Evolutionary conservation across 805 yeast species (phyloP).

Genomic region (Ogataea thermomethanolica): DNA sequence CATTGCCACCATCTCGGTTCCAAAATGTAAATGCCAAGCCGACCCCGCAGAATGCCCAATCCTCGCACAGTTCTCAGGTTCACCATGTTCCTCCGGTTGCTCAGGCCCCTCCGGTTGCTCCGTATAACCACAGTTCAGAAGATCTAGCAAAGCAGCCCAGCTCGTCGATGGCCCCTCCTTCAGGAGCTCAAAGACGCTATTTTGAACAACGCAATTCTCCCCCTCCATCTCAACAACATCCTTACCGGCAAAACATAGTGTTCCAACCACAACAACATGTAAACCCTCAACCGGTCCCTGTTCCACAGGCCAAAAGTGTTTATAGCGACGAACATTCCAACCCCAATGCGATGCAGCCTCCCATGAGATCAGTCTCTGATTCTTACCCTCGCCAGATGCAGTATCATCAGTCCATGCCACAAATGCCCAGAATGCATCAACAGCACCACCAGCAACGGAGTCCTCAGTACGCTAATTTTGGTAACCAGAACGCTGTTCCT

Average conservation of each 20-base stretch:
- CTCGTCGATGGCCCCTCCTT: too few species aligned
- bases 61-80: neutral
- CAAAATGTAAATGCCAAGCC: constrained; percentile 5
- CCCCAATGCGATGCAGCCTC: neutral
- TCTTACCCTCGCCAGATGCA: constrained; percentile 3
- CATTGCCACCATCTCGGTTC: constrained; percentile 8
- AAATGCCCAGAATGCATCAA: neutral
- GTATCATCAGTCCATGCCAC: constrained; percentile 1
- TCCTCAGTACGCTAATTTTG: constrained; percentile 16
- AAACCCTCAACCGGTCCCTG: constrained; percentile 1
- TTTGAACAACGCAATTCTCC: constrained; percentile 1
- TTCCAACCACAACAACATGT: neutral
- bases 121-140: too few species aligned
- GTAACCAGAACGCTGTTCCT: constrained; percentile 25
- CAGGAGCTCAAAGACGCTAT: constrained; percentile 6
- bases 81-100: neutral
- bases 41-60: neutral
- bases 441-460: constrained; percentile 1
- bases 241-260: constrained; percentile 4
- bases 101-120: too few species aligned
- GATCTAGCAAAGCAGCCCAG: too few species aligned
- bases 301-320: constrained; percentile 4
- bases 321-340: neutral
- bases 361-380: constrained; percentile 5
- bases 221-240: constrained; percentile 8